Evolutionary conservation across 2,329 filamentous ascomycete species (phyloP), one percentile per base, ranked within the genome.

Genomic region (Hyphodiscus sp.): DNA sequence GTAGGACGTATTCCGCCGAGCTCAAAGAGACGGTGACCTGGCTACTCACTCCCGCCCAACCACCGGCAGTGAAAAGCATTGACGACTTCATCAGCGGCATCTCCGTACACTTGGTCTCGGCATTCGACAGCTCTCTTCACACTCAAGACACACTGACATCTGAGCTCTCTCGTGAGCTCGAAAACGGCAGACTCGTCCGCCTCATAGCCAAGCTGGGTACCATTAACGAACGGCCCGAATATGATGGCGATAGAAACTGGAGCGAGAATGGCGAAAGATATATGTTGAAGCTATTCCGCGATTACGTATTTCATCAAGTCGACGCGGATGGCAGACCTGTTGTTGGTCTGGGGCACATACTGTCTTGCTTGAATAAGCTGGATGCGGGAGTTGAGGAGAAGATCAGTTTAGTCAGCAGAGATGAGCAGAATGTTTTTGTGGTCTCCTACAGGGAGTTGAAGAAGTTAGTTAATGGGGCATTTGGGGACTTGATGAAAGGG

Each of bases 221-320:
- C 54, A 83, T 99, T 67, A 94, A 94, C 65, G 94, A 99, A 70
- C 83, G 94, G 11, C 89, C 87, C 1, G 92, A 97, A 66, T 86
- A 87, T 57, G 87, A 89, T 50, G 83, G 84, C 42, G 87, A 91
- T 57, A 74, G 79, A 0, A 77, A 81, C 47, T 99, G 94, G 92
- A 89, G 90, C 4, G 92, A 97, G 69, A 94, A 88, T 47, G 92
- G 92, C 23, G 90, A 96, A 64, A 83, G 91, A 26, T 97, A 96
- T 69, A 87, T 89, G 67, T 77, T 99, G 59, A 96, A 96, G 72
- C 79, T 99, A 9, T 97, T 97, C 76, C 83, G 94, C 48, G 94
- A 99, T 71, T 97, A 95, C 64, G 89, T 96, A 42, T 99, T 97
- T 72, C 94, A 99, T 69, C 91, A 95, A 66, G 91, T 96, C 13